Percentiles rank a stretch among this genome's conserved stretches.
phyloP scores from a whole-genome alignment of 1,284 basidiomycete species.

The Agroathelia rolfsii region DNA sequence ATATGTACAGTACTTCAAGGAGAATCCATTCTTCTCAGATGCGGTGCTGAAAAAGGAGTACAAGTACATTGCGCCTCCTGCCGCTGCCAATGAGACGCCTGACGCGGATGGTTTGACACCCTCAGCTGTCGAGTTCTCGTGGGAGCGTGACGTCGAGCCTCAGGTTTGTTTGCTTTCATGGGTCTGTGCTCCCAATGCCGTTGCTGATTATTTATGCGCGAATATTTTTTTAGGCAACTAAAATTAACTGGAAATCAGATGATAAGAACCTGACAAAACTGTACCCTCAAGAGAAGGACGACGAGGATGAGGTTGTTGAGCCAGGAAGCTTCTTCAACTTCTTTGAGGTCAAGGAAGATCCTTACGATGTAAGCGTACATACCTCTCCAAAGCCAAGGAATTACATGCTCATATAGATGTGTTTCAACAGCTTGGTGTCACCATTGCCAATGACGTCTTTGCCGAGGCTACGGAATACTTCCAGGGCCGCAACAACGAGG shows the following conservation, averaged over 20 bases:
- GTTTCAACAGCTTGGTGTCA: constrained; percentile 49
- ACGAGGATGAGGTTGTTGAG: constrained; percentile 49
- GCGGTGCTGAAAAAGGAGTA: constrained; percentile 70
- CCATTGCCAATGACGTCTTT: constrained; percentile 69
- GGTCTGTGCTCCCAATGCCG: constrained; percentile 1
- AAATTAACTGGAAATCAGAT: constrained; percentile 78
- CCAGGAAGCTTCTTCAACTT: constrained; percentile 84
- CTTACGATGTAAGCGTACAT: constrained; percentile 49
- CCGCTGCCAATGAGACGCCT: constrained; percentile 42
- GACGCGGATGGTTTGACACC: constrained; percentile 66
- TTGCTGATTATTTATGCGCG: constrained; percentile 3
- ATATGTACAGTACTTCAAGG: constrained; percentile 57
- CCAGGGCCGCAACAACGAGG: constrained; percentile 49
- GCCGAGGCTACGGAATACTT: constrained; percentile 71
- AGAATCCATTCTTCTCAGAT: constrained; percentile 74
- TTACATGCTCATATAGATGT: constrained; percentile 8
- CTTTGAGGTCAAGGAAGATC: constrained; percentile 61
- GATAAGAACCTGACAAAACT: constrained; percentile 67
- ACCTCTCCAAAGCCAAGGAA: constrained; percentile 2
- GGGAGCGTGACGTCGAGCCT: constrained; percentile 60
- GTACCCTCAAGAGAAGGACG: constrained; percentile 49
- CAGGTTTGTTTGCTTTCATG: constrained; percentile 34
- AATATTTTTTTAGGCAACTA: constrained; percentile 32
- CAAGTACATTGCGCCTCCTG: constrained; percentile 52
- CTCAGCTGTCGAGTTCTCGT: constrained; percentile 68